Evolutionary conservation across 106 monocot species (phyloP).

Genomic region (Xerophyta viscosa): DNA sequence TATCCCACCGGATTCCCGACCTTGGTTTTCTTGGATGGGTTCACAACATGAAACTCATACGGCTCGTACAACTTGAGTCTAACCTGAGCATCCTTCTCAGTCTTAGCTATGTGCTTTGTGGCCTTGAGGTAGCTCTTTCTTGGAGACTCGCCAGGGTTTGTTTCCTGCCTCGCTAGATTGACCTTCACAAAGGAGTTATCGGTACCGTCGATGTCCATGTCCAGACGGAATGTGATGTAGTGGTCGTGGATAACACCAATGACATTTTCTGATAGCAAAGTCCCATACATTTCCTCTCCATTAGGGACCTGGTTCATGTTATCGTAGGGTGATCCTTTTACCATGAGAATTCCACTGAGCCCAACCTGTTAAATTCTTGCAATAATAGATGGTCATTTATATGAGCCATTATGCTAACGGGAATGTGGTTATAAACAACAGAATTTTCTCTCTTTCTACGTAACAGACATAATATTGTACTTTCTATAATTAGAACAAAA

Average conservation of each 20-base stretch:
- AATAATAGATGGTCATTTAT: no score
- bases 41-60: slow-evolving; percentile 68
- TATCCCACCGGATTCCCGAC: slow-evolving; percentile 80
- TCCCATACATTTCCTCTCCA: slow-evolving; percentile 45
- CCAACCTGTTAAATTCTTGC: slow-evolving; percentile 43
- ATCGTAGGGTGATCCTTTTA: slow-evolving; percentile 52
- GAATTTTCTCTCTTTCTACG: no score
- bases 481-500: no score
- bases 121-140: slow-evolving; percentile 70
- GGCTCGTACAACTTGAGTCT: slow-evolving; percentile 63
- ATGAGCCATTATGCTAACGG: no score
- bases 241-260: slow-evolving; percentile 87
- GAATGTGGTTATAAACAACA: no score
- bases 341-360: slow-evolving; percentile 79
- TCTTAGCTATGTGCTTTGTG: slow-evolving; percentile 38
- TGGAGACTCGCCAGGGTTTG: slow-evolving; percentile 38
- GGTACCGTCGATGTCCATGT: slow-evolving; percentile 75
- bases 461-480: no score
- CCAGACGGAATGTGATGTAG: slow-evolving; percentile 76
- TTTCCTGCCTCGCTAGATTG: slow-evolving; percentile 36
- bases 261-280: slow-evolving; percentile 62
- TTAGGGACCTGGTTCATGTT: slow-evolving; percentile 41
- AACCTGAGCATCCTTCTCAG: slow-evolving; percentile 65
- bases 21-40: slow-evolving; percentile 38
- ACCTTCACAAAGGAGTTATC: slow-evolving; percentile 79